Percentiles rank a stretch among this genome's conserved stretches.
phyloP scores from a whole-genome alignment of 2,329 filamentous ascomycete genomes.

The Exophiala calicioides region DNA sequence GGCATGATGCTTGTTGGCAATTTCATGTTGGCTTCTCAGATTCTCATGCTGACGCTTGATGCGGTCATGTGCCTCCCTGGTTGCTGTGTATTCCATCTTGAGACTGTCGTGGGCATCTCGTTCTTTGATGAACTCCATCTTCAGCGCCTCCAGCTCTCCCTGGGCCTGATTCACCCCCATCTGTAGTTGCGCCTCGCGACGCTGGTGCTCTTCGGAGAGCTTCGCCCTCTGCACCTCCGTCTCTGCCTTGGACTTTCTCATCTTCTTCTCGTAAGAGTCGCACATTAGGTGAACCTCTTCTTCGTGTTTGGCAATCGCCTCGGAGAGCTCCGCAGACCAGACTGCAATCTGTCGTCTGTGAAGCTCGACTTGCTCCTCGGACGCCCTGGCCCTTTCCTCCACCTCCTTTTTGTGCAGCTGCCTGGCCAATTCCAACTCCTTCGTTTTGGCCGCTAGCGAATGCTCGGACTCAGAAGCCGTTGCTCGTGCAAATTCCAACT shows the following conservation, averaged over 20 bases:
- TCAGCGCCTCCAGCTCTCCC: conserved; percentile 26
- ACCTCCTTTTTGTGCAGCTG: conserved; percentile 15
- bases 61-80: conserved; percentile 22
- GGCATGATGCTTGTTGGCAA: conserved; percentile 23
- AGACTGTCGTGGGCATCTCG: conserved; percentile 16
- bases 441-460: conserved; percentile 10
- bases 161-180: conserved; percentile 26
- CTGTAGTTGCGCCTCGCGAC: conserved; percentile 34
- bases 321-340: conserved; percentile 14
- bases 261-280: conserved; percentile 11
- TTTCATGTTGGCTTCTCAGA: conserved; percentile 23
- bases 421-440: conserved; percentile 10
- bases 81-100: conserved; percentile 22
- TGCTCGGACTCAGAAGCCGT: conserved; percentile 13
- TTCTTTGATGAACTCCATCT: conserved; percentile 27
- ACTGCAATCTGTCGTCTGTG: conserved; percentile 14
- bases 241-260: conserved; percentile 29
- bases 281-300: conserved; percentile 16
- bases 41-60: too few species aligned
- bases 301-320: conserved; percentile 12
- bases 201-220: conserved; percentile 38
- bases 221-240: conserved; percentile 38
- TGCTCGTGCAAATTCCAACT: conserved; percentile 20
- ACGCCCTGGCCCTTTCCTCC: conserved; percentile 3
- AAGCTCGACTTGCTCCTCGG: conserved; percentile 11